Base-by-base conservation (phyloP, 2,329 filamentous ascomycete genomes). In the Geosmithia flava region DNA sequence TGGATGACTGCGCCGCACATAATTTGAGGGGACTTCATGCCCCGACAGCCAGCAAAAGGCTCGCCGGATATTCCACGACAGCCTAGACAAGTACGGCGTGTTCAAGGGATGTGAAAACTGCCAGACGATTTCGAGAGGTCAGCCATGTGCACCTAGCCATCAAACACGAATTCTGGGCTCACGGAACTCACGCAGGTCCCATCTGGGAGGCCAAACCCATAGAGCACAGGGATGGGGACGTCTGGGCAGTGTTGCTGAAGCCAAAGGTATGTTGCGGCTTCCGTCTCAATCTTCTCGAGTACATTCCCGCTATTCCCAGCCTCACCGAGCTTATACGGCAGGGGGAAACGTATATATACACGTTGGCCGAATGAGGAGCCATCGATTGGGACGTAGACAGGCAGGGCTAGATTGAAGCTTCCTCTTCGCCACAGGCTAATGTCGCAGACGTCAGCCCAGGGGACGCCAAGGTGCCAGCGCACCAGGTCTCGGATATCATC, bases 251-350 rank as follows among this genome's bases (percentile, higher is more conserved):
- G 40, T 42, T 58, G 46, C 48, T 59, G 52, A 40, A 61, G 51
- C 57, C 55, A 61, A 2, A 46, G 41, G 39, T 59, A 60, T 5
- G 57, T 49, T 15, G 48, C 57, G 2, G 57, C 54, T 45, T 61
- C 45, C 7, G 19, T 23, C 20, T 55, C 43, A n/a, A 71, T 17
- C 56, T 72, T 72, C 56, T 72, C 68, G 33, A 71, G 62, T 15
- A 62, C 59, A 42, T 62, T 69, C 11, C 66, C 68, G 11, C 65
- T 64, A 47, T 61, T 55, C 13, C 44, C 49, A 6, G 48, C 47
- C 49, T 70, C 68, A 17, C 66, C 68, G 16, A 68, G 53, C 46
- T 62, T 64, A 47, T 60, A 59, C 29, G 60, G 59, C 52, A 65
- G 52, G 44, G 62, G 58, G 39, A 58, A 57, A 39, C 59, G 54